Conservation (phyloP, 2,329 filamentous ascomycete species). For the Cladophialophora bantiana region DNA sequence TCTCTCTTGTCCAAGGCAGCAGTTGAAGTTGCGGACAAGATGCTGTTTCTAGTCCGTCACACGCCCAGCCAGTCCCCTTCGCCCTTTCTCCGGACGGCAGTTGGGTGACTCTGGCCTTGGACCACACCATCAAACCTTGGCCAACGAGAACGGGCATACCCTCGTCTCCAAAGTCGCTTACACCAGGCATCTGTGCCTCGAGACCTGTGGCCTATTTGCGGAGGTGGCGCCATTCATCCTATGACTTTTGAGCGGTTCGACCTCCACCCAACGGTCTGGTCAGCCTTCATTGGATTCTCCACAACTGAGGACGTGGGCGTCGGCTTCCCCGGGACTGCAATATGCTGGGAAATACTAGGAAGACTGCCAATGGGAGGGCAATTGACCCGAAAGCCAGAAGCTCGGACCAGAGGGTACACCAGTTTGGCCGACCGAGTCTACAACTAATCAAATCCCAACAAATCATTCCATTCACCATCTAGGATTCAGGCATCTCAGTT, state of each 20-base stretch:
- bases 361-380: not conserved
- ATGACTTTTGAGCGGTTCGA: constrained; percentile 5
- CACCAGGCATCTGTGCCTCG: constrained; percentile 10
- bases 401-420: not conserved
- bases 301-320: constrained; percentile 9
- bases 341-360: not conserved
- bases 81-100: constrained; percentile 25
- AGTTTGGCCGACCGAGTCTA: not conserved
- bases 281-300: constrained; percentile 17
- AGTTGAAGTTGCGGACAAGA: constrained; percentile 2
- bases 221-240: constrained; percentile 25
- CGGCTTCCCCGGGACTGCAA: constrained; percentile 9
- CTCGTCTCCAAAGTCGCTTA: constrained; percentile 1
- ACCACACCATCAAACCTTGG: not conserved
- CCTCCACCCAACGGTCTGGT: constrained; percentile 1
- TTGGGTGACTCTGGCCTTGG: constrained; percentile 8
- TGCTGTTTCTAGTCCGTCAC: constrained; percentile 3
- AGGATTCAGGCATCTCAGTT: not conserved
- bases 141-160: constrained; percentile 13
- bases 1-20: not conserved
- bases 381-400: not conserved
- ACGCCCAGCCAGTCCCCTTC: constrained; percentile 2
- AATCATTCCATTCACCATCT: not conserved
- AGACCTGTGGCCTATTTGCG: constrained; percentile 20
- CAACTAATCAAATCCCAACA: not conserved